Base-by-base conservation (phyloP, 139 green algal genomes). In the Picochlorum sp. region DNA sequence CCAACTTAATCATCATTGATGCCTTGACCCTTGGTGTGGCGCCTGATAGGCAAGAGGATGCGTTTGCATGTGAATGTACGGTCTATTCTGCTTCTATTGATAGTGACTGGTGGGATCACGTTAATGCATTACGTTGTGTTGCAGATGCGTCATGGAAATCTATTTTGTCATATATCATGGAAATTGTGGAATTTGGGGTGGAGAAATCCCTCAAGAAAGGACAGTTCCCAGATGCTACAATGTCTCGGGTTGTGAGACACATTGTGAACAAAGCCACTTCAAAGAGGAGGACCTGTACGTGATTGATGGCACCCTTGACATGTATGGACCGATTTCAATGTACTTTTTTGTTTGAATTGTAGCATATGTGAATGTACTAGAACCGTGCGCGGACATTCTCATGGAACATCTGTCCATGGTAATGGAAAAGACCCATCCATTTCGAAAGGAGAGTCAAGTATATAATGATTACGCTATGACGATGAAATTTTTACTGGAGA, bases 401-500 rank as follows among this genome's bases (percentile, higher is more conserved):
- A 21, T 21, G n/a, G 16, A 20, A 15, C 47, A 54, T 54, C 15
- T 54, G 15, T 20, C 47, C 6, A 20, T 14, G 4, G 11, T 54
- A 3, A 54, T 54, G 47, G 47, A 54, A 13, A 13, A 54, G 47
- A 54, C 47, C 15, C n/a, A 26, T 7, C 16, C 16, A 13, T 26
- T 18, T 54, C 47, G 47, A 0, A 26, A 54, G 23, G 0, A 54
- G 6, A 26, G 18, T 54, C n/a, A 20, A 21, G 47, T 54, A 54
- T 54, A 26, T 20, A 54, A 54, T 54, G 47, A 54, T 20, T 54
- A 54, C n/a, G 16, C 47, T 3, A 26, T 21, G 5, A 21, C 47
- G n/a, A 20, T 54, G 47, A 54, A 54, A 54, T 54, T 21, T 7
- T 54, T 54, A 21, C n/a, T 54, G 47, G 47, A 54, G n/a, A 54